Conservation (phyloP, 768 basidiomycete species). For the Vararia minispora region DNA sequence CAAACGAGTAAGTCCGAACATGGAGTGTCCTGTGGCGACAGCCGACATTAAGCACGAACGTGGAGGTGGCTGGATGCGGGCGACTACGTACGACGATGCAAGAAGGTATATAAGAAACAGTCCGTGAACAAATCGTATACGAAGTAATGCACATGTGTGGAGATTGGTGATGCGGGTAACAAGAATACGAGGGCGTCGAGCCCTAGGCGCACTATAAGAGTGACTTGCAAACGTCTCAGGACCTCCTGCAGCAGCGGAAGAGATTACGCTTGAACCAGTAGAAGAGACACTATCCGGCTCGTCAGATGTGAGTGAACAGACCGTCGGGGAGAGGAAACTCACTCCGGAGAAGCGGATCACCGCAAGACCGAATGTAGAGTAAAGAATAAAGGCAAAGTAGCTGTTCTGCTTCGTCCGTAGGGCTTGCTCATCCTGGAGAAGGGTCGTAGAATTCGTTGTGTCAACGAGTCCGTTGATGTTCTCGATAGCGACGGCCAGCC, state of each 20-base stretch:
- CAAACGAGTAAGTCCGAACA: too few species aligned
- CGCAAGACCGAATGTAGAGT: slow-evolving; percentile 66
- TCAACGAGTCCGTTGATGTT: slow-evolving; percentile 56
- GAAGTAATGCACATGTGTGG: too few species aligned
- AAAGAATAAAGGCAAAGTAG: slow-evolving; percentile 74
- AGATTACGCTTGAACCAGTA: slow-evolving; percentile 80
- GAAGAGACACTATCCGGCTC: slow-evolving; percentile 48
- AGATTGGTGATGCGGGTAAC: too few species aligned
- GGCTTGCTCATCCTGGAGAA: slow-evolving; percentile 33
- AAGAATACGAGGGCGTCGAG: too few species aligned
- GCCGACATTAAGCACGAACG: too few species aligned
- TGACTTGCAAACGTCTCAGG: slow-evolving; percentile 27
- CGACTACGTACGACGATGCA: too few species aligned
- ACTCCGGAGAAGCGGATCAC: slow-evolving; percentile 69
- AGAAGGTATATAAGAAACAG: too few species aligned
- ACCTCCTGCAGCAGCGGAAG: slow-evolving; percentile 71
- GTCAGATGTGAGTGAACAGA: slow-evolving; percentile 1
- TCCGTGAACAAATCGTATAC: too few species aligned
- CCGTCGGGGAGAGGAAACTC: slow-evolving; percentile 21
- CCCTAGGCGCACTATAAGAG: too few species aligned
- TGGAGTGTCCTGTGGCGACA: too few species aligned
- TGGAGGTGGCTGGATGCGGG: too few species aligned
- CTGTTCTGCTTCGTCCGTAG: slow-evolving; percentile 35
- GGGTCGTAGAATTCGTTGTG: slow-evolving; percentile 21
- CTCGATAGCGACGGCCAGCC: slow-evolving; percentile 62